Percentiles rank a stretch among this genome's conserved stretches.
These are phyloP conservation scores for Candida koratica DNA, from an alignment of 805 yeast species.

Conservation along the genomic window DNA sequence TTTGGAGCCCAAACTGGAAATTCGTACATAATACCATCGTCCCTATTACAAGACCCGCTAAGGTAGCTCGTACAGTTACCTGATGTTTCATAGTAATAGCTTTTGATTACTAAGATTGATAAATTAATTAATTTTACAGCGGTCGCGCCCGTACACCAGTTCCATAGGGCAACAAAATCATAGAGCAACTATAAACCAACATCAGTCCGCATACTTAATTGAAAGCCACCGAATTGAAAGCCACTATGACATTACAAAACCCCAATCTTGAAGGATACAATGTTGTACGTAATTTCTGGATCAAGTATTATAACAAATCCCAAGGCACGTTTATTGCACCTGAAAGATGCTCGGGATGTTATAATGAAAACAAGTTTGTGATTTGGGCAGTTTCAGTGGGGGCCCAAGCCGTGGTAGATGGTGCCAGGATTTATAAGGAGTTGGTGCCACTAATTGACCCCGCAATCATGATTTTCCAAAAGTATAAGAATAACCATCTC, in stretches of 20 bases:
- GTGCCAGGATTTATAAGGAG: conserved; percentile 52
- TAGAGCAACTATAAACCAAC: background rate
- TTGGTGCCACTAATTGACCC: conserved; percentile 51
- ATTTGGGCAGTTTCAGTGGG: conserved; percentile 71
- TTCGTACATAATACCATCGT: conserved; percentile 81
- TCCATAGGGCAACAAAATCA: background rate
- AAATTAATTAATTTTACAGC: conserved; percentile 4
- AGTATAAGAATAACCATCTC: conserved; percentile 46
- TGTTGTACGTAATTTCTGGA: conserved; percentile 41
- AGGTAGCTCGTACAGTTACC: conserved; percentile 66
- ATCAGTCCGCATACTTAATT: background rate
- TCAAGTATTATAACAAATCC: conserved; percentile 35
- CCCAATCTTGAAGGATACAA: conserved; percentile 41
- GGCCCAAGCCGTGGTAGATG: conserved; percentile 65
- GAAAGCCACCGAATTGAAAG: no score
- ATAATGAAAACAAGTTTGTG: conserved; percentile 50
- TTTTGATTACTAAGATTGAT: no score
- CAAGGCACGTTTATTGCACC: conserved; percentile 39
- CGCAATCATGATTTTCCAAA: conserved; percentile 46
- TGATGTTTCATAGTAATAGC: conserved; percentile 47
- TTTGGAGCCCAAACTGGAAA: conserved; percentile 94
- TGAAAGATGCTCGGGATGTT: conserved; percentile 40
- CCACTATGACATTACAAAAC: conserved; percentile 25
- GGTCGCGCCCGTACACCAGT: background rate
- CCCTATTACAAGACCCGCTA: conserved; percentile 82